phyloP scores from a whole-genome alignment of 192 early-diverging fungal genomes.

The Linnemannia elongata region DNA sequence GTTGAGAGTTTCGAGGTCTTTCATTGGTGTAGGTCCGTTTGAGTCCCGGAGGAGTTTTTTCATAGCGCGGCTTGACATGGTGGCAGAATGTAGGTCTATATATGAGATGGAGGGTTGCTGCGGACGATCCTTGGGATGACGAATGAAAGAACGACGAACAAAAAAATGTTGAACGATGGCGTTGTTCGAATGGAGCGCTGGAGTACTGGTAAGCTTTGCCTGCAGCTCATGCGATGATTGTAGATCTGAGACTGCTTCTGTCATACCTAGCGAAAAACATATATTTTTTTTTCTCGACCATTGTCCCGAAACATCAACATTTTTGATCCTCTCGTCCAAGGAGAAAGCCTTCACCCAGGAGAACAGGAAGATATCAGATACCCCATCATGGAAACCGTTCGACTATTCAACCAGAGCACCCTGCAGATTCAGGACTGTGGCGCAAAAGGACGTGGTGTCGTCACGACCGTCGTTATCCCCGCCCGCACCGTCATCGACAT shows the following conservation, averaged over 20 bases:
- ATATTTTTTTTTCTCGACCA: background rate
- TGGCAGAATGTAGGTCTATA: conserved; percentile 3
- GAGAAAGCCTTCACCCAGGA: background rate
- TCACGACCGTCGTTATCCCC: conserved; percentile 56
- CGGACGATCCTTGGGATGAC: background rate
- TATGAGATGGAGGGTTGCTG: conserved; percentile 6
- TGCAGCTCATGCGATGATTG: background rate
- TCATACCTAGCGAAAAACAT: background rate
- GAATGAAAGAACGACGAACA: background rate
- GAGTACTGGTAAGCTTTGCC: background rate
- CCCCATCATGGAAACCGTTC: conserved; percentile 34
- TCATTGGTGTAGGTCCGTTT: conserved; percentile 35
- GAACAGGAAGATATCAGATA: background rate
- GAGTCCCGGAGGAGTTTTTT: conserved; percentile 51
- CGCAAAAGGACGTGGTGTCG: conserved; percentile 70
- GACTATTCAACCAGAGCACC: conserved; percentile 32
- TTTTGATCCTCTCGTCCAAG: too few species aligned
- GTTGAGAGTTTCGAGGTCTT: conserved; percentile 20
- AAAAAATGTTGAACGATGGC: conserved; percentile 4
- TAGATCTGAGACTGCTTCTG: background rate
- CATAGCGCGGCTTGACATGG: conserved; percentile 57
- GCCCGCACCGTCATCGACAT: conserved; percentile 66
- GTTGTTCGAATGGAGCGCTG: conserved; percentile 11
- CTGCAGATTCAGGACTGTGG: conserved; percentile 67
- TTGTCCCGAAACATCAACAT: too few species aligned